phyloP scores from a whole-genome alignment of 257 asterid species.

The Coffea canephora region DNA sequence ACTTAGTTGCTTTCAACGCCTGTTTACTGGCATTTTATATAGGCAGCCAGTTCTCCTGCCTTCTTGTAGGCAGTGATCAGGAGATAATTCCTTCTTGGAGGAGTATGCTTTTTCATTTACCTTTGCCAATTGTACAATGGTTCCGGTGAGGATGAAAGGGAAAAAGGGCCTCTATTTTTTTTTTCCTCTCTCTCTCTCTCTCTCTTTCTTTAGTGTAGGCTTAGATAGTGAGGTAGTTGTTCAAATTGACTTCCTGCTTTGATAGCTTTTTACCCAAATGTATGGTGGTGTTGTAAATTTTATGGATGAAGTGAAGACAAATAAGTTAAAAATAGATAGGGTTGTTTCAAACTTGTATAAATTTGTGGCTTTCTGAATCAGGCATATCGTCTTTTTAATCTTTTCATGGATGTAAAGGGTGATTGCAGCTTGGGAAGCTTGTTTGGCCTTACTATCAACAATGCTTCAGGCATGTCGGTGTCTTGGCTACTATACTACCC shows the following conservation, averaged over 20 bases:
- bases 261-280: slow-evolving; percentile 11
- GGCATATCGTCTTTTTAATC: neutral
- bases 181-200: neutral
- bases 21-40: slow-evolving; percentile 1
- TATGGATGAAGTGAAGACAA: slow-evolving; percentile 10
- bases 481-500: neutral
- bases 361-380: slow-evolving; percentile 1
- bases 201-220: slow-evolving; percentile 8
- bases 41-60: neutral
- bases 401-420: neutral
- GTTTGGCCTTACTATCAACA: neutral
- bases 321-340: neutral
- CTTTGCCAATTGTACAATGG: slow-evolving; percentile 9
- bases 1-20: slow-evolving; percentile 1
- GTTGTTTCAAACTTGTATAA: slow-evolving; percentile 8
- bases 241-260: neutral
- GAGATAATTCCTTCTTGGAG: neutral
- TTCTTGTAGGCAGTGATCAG: neutral
- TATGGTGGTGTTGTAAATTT: slow-evolving; percentile 22
- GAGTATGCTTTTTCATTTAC: neutral
- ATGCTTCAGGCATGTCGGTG: neutral
- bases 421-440: neutral
- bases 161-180: neutral
- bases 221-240: slow-evolving; percentile 11
- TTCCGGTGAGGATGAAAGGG: neutral